These are phyloP conservation scores for Globisporangium irregulare DNA, from an alignment of 352 stramenopile genomes.

Conservation along the genomic window DNA sequence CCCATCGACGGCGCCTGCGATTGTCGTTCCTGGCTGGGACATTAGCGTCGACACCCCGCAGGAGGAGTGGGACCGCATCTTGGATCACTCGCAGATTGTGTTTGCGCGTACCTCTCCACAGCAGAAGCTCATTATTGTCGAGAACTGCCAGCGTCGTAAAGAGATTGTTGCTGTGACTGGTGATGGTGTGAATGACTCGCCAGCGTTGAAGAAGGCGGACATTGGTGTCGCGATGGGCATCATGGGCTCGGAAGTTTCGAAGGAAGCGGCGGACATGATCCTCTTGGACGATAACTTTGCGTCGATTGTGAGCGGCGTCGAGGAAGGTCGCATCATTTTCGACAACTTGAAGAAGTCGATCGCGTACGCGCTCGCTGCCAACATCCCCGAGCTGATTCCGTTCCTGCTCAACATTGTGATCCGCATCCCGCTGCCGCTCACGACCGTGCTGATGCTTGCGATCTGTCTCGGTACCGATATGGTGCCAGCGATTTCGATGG, in stretches of 20 bases:
- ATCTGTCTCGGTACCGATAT: slow-evolving; percentile 93
- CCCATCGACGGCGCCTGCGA: slow-evolving; percentile 67
- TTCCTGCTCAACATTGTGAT: slow-evolving; percentile 88
- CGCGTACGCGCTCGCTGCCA: slow-evolving; percentile 89
- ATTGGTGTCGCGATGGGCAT: slow-evolving; percentile 99
- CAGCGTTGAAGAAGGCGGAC: slow-evolving; percentile 95
- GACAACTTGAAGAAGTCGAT: slow-evolving; percentile 96
- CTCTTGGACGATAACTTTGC: slow-evolving; percentile 97
- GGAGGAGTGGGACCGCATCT: slow-evolving; percentile 85
- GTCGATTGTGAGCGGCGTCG: slow-evolving; percentile 93
- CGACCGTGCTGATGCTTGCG: slow-evolving; percentile 89
- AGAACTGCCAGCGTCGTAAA: slow-evolving; percentile 80
- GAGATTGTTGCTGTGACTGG: slow-evolving; percentile 95
- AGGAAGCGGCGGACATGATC: slow-evolving; percentile 95
- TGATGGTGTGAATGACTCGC: slow-evolving; percentile 98
- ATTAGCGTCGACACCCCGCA: slow-evolving; percentile 73
- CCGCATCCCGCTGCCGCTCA: slow-evolving; percentile 84
- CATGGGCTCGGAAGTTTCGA: slow-evolving; percentile 95
- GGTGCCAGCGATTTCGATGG: slow-evolving; percentile 90
- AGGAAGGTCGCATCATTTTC: slow-evolving; percentile 94
- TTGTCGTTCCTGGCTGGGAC: slow-evolving; percentile 83
- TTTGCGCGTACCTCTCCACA: slow-evolving; percentile 95
- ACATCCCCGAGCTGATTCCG: slow-evolving; percentile 87
- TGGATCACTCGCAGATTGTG: slow-evolving; percentile 90
- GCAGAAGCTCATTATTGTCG: slow-evolving; percentile 95